Conservation (phyloP, 495 filamentous ascomycete genomes). For the Xylaria venustula region DNA sequence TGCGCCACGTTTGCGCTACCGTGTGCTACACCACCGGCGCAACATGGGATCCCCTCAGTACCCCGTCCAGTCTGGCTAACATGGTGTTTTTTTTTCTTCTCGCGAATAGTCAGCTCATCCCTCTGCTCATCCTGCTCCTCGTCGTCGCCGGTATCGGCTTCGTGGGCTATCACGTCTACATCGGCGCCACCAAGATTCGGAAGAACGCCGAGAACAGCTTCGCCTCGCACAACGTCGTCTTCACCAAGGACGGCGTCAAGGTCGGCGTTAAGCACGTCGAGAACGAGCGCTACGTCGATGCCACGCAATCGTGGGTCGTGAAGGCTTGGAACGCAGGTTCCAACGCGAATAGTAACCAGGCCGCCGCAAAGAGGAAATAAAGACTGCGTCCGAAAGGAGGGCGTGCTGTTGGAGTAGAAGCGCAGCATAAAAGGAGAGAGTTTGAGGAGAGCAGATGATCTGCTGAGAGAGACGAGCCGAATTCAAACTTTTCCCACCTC, state of each 20-base stretch:
- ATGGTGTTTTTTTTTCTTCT: background rate
- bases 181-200: constrained; percentile 65
- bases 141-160: constrained; percentile 60
- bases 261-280: constrained; percentile 74
- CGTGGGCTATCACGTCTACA: constrained; percentile 73
- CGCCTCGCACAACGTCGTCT: constrained; percentile 75
- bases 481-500: background rate
- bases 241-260: constrained; percentile 81
- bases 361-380: constrained; percentile 37
- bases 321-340: constrained; percentile 72
- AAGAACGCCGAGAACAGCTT: constrained; percentile 69
- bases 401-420: background rate
- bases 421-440: background rate
- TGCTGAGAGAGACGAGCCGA: background rate
- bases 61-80: background rate
- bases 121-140: constrained; percentile 70
- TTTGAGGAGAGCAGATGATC: too few species aligned
- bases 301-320: constrained; percentile 76
- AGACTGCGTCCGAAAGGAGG: background rate
- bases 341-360: constrained; percentile 28
- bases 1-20: background rate
- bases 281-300: constrained; percentile 77
- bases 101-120: constrained; percentile 57
- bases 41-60: background rate
- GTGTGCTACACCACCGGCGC: background rate